phyloP scores from a whole-genome alignment of 805 yeast genomes.

The Alloascoidea hylecoeti region DNA sequence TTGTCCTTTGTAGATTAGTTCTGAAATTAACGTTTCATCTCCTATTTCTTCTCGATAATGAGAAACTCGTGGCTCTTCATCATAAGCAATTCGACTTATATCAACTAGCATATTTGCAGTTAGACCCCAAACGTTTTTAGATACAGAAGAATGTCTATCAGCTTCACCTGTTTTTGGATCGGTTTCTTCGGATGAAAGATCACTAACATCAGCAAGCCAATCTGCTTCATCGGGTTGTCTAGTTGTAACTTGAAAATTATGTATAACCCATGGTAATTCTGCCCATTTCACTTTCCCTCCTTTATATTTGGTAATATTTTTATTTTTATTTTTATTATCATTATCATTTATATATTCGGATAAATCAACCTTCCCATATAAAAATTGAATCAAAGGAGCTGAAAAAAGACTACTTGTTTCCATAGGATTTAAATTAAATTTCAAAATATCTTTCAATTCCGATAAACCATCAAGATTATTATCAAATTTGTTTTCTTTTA shows the following conservation, averaged over 20 bases:
- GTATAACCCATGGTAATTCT: slow-evolving; percentile 11
- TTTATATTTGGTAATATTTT: not conserved
- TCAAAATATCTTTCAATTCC: slow-evolving; percentile 9
- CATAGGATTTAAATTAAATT: slow-evolving; percentile 4
- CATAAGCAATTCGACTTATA: slow-evolving; percentile 19
- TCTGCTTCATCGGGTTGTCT: slow-evolving; percentile 14
- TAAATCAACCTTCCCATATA: slow-evolving; percentile 4
- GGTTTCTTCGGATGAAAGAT: not conserved
- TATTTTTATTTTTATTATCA: not conserved
- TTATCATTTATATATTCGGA: slow-evolving; percentile 1
- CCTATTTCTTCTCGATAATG: slow-evolving; percentile 5
- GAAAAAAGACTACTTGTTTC: slow-evolving; percentile 6
- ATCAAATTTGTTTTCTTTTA: slow-evolving; percentile 1
- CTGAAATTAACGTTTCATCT: slow-evolving; percentile 8
- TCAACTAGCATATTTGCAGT: slow-evolving; percentile 26
- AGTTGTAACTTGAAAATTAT: slow-evolving; percentile 4
- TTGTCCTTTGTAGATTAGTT: slow-evolving; percentile 5
- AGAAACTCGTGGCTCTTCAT: slow-evolving; percentile 16
- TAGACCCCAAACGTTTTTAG: slow-evolving; percentile 23
- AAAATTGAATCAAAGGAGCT: slow-evolving; percentile 2
- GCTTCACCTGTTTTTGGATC: slow-evolving; percentile 4
- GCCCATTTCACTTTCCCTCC: slow-evolving; percentile 16
- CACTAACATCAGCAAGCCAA: slow-evolving; percentile 11
- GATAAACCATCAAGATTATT: slow-evolving; percentile 9
- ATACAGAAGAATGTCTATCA: slow-evolving; percentile 11